phyloP scores from a whole-genome alignment of 2,329 filamentous ascomycete genomes.

The Pseudogymnoascus sp. region DNA sequence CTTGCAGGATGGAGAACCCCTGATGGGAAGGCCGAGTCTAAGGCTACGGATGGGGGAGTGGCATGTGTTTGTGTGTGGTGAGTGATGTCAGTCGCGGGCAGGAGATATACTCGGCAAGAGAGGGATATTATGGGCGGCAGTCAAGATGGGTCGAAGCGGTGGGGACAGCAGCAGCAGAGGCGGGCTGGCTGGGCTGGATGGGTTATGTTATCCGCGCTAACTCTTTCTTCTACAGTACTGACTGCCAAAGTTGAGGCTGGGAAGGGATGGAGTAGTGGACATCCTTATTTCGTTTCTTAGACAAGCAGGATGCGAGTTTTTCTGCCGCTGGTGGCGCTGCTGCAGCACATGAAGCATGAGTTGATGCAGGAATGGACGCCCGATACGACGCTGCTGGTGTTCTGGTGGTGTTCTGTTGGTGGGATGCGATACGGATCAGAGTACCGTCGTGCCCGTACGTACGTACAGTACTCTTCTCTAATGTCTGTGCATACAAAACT shows the following conservation, averaged over 20 bases:
- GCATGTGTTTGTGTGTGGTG: background rate
- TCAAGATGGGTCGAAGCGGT: background rate
- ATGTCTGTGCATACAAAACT: too few relatives aligned
- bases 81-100: background rate
- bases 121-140: background rate
- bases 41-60: background rate
- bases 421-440: background rate
- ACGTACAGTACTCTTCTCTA: background rate
- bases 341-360: background rate
- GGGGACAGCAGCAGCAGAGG: background rate
- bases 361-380: background rate
- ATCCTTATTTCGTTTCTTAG: background rate
- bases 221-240: background rate
- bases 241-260: background rate
- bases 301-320: background rate
- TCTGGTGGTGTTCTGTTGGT: background rate
- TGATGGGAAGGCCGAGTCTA: background rate
- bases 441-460: background rate
- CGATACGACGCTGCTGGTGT: background rate
- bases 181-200: too few relatives aligned
- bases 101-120: too few relatives aligned
- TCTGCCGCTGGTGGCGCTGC: background rate
- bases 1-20: background rate
- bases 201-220: background rate
- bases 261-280: background rate